Conservation (phyloP, 2,329 filamentous ascomycete genomes). For the Talaromyces atroroseus region DNA sequence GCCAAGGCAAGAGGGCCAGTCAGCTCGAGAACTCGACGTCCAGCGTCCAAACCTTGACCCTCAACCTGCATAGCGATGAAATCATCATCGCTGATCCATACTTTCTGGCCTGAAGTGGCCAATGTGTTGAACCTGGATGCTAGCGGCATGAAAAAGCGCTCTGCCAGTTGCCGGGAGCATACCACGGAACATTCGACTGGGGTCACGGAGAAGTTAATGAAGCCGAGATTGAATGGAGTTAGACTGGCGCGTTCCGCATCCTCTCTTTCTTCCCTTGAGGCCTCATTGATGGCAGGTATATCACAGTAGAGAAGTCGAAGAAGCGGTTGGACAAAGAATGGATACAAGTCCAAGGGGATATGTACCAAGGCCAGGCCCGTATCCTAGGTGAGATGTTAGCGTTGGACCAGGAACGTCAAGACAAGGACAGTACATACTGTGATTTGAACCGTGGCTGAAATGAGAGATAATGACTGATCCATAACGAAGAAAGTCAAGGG, state of each 20-base stretch:
- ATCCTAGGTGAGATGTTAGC: conserved; percentile 53
- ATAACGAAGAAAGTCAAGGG: conserved; percentile 12
- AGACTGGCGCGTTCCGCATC: conserved; percentile 23
- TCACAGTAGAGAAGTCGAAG: conserved; percentile 73
- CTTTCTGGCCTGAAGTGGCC: conserved; percentile 37
- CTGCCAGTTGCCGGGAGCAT: conserved; percentile 70
- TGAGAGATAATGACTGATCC: conserved; percentile 26
- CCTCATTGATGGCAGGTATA: conserved; percentile 30
- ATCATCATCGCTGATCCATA: conserved; percentile 74
- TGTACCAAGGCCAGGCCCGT: conserved; percentile 84
- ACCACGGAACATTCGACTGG: conserved; percentile 89
- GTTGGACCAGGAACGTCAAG: not conserved
- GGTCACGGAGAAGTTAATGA: conserved; percentile 90
- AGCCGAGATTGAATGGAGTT: conserved; percentile 54
- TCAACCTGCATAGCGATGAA: conserved; percentile 88
- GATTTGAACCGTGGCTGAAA: conserved; percentile 29
- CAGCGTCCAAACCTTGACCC: conserved; percentile 83
- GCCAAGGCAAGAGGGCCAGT: conserved; percentile 87
- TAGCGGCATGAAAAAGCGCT: conserved; percentile 68
- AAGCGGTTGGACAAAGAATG: conserved; percentile 76
- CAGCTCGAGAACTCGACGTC: conserved; percentile 83
- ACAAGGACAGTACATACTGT: conserved; percentile 20
- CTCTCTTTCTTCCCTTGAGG: conserved; percentile 38
- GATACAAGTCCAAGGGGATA: conserved; percentile 73
- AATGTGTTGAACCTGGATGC: conserved; percentile 56